Conservation (phyloP, 2,329 filamentous ascomycete species). For the Thielaviopsis musarum region DNA sequence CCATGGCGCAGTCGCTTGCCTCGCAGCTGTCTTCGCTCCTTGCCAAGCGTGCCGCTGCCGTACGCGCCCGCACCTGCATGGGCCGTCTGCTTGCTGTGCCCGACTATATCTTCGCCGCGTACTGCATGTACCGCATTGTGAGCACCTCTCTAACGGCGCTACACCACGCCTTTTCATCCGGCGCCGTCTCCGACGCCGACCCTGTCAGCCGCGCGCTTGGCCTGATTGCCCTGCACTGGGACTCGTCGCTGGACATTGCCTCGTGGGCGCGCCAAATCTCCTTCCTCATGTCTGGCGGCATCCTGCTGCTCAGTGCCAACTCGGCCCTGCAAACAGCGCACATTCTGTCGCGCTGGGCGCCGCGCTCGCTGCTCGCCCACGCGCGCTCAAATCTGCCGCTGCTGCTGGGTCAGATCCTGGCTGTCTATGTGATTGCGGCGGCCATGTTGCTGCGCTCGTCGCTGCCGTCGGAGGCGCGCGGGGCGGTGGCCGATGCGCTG, state of each 20-base stretch:
- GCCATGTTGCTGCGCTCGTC: constrained; percentile 48
- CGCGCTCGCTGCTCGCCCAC: constrained; percentile 53
- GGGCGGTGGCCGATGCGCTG: constrained; percentile 60
- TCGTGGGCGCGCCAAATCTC: constrained; percentile 82
- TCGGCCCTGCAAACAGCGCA: constrained; percentile 74
- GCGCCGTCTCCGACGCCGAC: constrained; percentile 28
- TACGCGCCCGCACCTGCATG: constrained; percentile 47
- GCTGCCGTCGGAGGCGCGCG: constrained; percentile 58
- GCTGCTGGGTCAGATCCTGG: constrained; percentile 62
- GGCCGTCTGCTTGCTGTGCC: constrained; percentile 47
- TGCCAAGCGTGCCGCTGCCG: constrained; percentile 43
- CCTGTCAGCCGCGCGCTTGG: constrained; percentile 73
- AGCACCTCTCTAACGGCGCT: constrained; percentile 50
- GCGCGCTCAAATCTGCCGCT: constrained; percentile 64
- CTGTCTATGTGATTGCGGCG: constrained; percentile 71
- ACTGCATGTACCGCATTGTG: constrained; percentile 70
- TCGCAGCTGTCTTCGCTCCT: constrained; percentile 46
- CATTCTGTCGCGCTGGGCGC: constrained; percentile 60
- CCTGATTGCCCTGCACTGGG: constrained; percentile 66
- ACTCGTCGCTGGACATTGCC: constrained; percentile 63
- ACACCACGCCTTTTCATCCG: constrained; percentile 38
- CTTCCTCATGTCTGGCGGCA: constrained; percentile 67
- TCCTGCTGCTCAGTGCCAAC: constrained; percentile 66
- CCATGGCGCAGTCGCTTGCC: constrained; percentile 58
- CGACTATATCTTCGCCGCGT: constrained; percentile 55